phyloP scores from a whole-genome alignment of 306 rosid species.

The Quillaja saponaria region DNA sequence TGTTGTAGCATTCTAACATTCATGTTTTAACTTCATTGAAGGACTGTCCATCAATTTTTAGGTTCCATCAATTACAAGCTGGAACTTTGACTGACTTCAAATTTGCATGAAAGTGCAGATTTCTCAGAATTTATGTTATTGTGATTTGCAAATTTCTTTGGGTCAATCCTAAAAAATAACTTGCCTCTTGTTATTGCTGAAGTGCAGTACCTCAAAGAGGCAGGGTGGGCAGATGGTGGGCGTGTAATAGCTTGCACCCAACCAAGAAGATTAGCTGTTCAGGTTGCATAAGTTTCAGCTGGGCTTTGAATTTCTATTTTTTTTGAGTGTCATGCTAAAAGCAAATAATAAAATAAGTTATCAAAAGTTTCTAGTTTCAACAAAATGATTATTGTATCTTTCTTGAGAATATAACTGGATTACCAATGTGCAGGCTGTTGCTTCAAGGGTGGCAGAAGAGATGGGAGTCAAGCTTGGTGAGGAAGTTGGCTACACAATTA shows the following conservation, averaged over 20 bases:
- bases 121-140: neutral
- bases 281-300: slow-evolving; percentile 44
- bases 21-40: too few species aligned
- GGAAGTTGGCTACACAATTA: slow-evolving; percentile 90
- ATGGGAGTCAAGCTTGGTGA: slow-evolving; percentile 91
- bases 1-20: neutral
- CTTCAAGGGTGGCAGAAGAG: slow-evolving; percentile 90
- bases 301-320: too few species aligned
- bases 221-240: slow-evolving; percentile 93
- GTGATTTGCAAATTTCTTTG: too few species aligned
- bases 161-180: too few species aligned
- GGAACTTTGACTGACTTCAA: neutral
- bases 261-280: slow-evolving; percentile 90
- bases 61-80: neutral
- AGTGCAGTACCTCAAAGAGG: slow-evolving; percentile 81
- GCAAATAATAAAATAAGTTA: neutral
- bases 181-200: too few species aligned
- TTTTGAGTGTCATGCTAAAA: neutral
- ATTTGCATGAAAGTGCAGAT: neutral
- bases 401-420: neutral
- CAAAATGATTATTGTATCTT: neutral
- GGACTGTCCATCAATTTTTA: too few species aligned
- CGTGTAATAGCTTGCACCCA: slow-evolving; percentile 88
- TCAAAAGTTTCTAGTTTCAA: neutral
- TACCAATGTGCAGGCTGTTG: slow-evolving; percentile 58